Evolutionary conservation across 2,329 filamentous ascomycete species (phyloP).

Genomic region (Ophiostoma ips): DNA sequence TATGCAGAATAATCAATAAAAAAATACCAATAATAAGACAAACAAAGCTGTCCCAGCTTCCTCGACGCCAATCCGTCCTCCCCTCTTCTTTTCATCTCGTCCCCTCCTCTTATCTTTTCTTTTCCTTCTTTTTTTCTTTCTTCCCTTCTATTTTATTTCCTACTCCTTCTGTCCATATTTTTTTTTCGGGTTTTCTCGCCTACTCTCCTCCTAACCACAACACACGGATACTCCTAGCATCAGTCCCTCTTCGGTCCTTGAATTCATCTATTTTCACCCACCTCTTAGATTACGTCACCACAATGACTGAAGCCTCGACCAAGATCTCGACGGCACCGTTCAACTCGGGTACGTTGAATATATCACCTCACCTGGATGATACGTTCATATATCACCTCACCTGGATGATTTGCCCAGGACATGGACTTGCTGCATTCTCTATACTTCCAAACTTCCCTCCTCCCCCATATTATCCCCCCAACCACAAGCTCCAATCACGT

Average conservation of each 20-base stretch:
- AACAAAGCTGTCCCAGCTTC: neutral
- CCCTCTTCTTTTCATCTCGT: neutral
- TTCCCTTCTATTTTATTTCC: neutral
- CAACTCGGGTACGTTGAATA: constrained; percentile 8
- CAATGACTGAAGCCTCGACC: constrained; percentile 9
- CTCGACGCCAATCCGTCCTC: too few relatives aligned
- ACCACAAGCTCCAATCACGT: too few relatives aligned
- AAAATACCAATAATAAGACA: neutral
- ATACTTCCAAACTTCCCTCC: too few relatives aligned
- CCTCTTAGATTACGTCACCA: constrained; percentile 13
- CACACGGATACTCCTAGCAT: too few relatives aligned
- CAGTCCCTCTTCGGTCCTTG: too few relatives aligned
- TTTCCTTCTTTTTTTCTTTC: neutral
- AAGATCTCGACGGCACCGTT: constrained; percentile 4
- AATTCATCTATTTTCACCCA: neutral
- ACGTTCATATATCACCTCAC: too few relatives aligned
- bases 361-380: neutral
- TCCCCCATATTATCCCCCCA: too few relatives aligned
- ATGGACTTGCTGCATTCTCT: too few relatives aligned
- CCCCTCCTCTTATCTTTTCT: neutral
- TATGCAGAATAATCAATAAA: too few relatives aligned
- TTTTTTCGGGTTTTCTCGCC: neutral
- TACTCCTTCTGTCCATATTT: neutral
- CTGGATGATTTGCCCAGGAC: too few relatives aligned
- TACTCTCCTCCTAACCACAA: neutral